These are phyloP conservation scores for Sisymbrium altissimum DNA, from an alignment of 345 rosid genomes.

Conservation along the genomic window DNA sequence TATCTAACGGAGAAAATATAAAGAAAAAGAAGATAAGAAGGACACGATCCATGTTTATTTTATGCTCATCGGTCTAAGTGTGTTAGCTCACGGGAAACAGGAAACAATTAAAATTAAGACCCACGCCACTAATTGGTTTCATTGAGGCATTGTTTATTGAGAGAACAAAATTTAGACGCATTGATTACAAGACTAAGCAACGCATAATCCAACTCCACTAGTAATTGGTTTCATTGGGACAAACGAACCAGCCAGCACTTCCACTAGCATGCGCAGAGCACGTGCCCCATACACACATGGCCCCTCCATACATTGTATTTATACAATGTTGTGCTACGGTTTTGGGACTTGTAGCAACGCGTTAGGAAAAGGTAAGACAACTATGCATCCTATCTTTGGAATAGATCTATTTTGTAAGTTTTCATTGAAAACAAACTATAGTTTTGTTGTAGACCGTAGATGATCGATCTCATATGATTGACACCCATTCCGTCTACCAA, in stretches of 20 bases:
- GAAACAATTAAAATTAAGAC: not conserved
- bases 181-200: not conserved
- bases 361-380: not conserved
- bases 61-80: not conserved
- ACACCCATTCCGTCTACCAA: conserved; percentile 18
- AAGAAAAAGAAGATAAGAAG: not conserved
- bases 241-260: not conserved
- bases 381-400: not conserved
- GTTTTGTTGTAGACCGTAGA: conserved; percentile 1
- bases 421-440: not conserved
- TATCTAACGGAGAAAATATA: not conserved
- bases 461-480: not conserved
- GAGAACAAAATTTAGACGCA: not conserved
- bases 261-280: not conserved
- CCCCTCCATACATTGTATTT: conserved; percentile 7
- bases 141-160: not conserved
- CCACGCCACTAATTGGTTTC: not conserved
- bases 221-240: not conserved
- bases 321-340: not conserved
- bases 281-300: not conserved
- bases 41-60: not conserved
- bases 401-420: conserved; percentile 4
- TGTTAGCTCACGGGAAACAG: not conserved
- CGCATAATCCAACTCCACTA: not conserved
- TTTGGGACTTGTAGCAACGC: not conserved